Evolutionary conservation across 192 early-diverging fungal genomes (phyloP), one percentile per base, ranked within the genome.

Genomic region (Lobosporangium transversale): DNA sequence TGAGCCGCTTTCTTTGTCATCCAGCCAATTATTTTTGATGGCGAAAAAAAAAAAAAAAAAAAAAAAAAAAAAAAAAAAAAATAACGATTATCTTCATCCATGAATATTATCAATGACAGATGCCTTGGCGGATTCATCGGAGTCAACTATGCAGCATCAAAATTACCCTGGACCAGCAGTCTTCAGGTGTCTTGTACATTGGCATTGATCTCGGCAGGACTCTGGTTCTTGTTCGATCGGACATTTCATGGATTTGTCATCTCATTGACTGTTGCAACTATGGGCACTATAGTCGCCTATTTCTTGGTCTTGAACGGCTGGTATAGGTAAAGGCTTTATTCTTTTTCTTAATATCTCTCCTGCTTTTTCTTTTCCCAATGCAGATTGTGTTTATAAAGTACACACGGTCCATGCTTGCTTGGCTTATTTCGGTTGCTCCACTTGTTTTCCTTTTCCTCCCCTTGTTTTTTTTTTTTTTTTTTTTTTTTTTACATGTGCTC

Each of bases 171-270:
- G 88, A 85, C 80, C 3, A 83, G 79, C 66, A 80, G 70, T 55
- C 49, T 85, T 21, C 89, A 91, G 51, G 85, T 91, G 17, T 89
- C 83, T 32, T 67, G 87, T 18, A 85, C 86, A 18, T 55, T 89
- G 26, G 83, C 83, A 1, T 35, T 92, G 35, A 83, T 90, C 21
- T 83, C 85, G 24, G 53, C 88, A 14, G 89, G 80, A 31, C 63
- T 91, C 30, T 92, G 91, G 91, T 86, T 90, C 64, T 51, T 90
- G 30, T 92, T 92, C 84, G 91, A 92, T 68, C 53, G 88, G 43
- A 91, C 90, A 10, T 47, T 70, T 43, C 88, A 90, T 54, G 91
- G 91, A 56, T 90, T 91, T 56, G 15, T 85, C 30, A 65, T 90
- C 30, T 86, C 88, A 26, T 23, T 73, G 20, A 66, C 70, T 11